phyloP scores from a whole-genome alignment of 164 flowering plant genomes.

The Sextonia rubra region DNA sequence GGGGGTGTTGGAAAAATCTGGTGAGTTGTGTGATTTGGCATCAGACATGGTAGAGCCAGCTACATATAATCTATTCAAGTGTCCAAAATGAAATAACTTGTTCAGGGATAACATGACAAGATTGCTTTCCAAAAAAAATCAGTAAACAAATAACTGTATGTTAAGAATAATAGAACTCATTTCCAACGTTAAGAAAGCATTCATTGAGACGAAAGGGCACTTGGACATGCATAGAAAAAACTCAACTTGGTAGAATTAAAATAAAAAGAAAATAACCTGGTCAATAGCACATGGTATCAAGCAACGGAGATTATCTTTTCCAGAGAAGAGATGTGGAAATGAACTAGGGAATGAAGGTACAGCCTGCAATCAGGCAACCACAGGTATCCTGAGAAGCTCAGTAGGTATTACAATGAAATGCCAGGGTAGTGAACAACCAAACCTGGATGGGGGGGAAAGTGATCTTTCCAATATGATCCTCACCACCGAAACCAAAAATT shows the following conservation, averaged over 20 bases:
- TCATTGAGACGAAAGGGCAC: too few relatives aligned
- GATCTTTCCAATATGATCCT: slow-evolving; percentile 91
- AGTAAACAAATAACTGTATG: too few relatives aligned
- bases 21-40: too few relatives aligned
- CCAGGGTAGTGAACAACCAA: neutral
- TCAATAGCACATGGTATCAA: slow-evolving; percentile 98
- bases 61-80: too few relatives aligned
- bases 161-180: too few relatives aligned
- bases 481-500: slow-evolving; percentile 84
- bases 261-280: slow-evolving; percentile 47
- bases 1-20: too few relatives aligned
- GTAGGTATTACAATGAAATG: neutral
- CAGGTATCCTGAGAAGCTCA: neutral
- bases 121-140: too few relatives aligned
- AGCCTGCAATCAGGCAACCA: slow-evolving; percentile 55
- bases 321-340: slow-evolving; percentile 87
- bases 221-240: too few relatives aligned
- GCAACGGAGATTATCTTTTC: slow-evolving; percentile 74
- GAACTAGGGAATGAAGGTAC: slow-evolving; percentile 95
- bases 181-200: too few relatives aligned
- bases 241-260: neutral
- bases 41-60: too few relatives aligned
- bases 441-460: slow-evolving; percentile 94
- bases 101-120: too few relatives aligned
- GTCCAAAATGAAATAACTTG: too few relatives aligned